These are phyloP conservation scores for Ambrosiella cleistominuta DNA, from an alignment of 2,329 filamentous ascomycete genomes.

Conservation along the genomic window DNA sequence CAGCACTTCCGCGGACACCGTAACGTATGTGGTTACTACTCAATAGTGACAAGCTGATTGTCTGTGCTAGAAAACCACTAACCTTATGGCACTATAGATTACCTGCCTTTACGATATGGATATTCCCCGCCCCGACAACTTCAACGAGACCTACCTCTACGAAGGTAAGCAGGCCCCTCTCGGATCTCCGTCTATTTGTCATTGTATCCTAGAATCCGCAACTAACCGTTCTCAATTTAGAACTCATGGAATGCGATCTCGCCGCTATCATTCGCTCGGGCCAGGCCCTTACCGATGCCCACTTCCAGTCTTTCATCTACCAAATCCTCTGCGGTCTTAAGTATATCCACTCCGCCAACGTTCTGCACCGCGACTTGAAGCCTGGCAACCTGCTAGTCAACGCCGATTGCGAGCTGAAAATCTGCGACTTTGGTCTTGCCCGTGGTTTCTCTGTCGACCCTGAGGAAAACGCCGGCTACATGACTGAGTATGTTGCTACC, in stretches of 20 bases:
- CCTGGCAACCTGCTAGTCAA: constrained; percentile 95
- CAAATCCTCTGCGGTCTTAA: constrained; percentile 97
- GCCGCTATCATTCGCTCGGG: constrained; percentile 95
- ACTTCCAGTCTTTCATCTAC: constrained; percentile 99
- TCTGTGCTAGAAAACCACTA: neutral
- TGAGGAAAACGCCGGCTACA: constrained; percentile 96
- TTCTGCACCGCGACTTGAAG: constrained; percentile 91
- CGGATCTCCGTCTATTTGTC: neutral
- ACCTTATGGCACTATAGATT: constrained; percentile 43
- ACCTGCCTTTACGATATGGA: constrained; percentile 99
- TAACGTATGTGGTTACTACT: constrained; percentile 39
- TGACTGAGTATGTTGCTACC: constrained; percentile 98
- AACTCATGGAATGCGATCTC: constrained; percentile 97
- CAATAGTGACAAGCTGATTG: constrained; percentile 12
- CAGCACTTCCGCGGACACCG: constrained; percentile 90
- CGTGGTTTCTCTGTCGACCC: constrained; percentile 94
- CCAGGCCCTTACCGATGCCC: constrained; percentile 90
- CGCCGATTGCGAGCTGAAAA: constrained; percentile 97
- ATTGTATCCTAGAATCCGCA: neutral
- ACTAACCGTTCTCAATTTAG: constrained; percentile 27
- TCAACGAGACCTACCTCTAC: constrained; percentile 98
- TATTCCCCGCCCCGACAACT: constrained; percentile 89
- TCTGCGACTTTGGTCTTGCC: constrained; percentile 93
- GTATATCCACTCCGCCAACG: constrained; percentile 98
- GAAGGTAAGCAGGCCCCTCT: constrained; percentile 47